Conservation (phyloP, 148 eudicot genomes). For the Diospyros lotus region DNA sequence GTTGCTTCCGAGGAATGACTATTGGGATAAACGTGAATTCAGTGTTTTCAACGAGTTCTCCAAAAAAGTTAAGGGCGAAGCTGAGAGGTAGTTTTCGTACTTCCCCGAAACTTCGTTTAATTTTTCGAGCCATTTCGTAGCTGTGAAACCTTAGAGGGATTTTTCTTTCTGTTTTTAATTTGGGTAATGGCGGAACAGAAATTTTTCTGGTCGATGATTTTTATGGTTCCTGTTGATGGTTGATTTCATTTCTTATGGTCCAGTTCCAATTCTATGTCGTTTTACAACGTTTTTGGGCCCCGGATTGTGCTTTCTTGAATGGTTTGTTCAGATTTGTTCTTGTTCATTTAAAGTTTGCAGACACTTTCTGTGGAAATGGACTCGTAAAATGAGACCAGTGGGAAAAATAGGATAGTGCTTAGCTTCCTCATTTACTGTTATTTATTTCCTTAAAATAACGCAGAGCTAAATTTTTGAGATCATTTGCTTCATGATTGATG, state of each 20-base stretch:
- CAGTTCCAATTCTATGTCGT: neutral
- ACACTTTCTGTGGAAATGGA: neutral
- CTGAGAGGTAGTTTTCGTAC: constrained; percentile 33
- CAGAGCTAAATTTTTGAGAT: neutral
- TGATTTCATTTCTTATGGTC: neutral
- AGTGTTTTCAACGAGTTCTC: constrained; percentile 86
- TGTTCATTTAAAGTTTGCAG: neutral
- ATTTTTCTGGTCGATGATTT: neutral
- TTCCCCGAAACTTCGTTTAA: neutral
- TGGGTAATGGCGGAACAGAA: neutral
- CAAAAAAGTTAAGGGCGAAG: constrained; percentile 75
- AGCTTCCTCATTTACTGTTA: too few species aligned
- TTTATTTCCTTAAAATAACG: neutral
- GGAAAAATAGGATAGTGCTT: neutral
- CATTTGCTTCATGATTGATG: neutral
- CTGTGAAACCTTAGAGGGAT: neutral
- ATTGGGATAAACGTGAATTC: constrained; percentile 48
- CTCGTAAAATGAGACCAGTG: neutral
- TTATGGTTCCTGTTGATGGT: neutral
- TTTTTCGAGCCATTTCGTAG: neutral
- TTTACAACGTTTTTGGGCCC: too few species aligned
- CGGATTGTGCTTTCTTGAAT: neutral
- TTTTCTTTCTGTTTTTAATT: neutral
- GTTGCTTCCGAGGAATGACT: constrained; percentile 29
- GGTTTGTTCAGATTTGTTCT: neutral